Base-by-base conservation (phyloP, 78 protist genomes). In the Speleostelium caveatum region DNA sequence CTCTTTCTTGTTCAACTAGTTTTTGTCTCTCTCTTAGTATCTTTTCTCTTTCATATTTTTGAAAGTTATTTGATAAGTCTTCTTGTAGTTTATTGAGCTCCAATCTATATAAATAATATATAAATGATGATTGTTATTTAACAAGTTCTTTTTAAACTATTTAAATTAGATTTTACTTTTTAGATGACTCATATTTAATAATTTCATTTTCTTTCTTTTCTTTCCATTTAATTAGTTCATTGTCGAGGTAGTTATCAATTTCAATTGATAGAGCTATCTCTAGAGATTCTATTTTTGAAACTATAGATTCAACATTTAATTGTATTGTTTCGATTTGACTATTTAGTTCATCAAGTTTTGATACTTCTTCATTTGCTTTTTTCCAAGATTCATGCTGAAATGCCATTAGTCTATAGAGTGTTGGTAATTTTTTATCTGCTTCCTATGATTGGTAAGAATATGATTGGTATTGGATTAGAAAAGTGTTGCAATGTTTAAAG, bases 11-110 rank as follows among this genome's bases (percentile, higher is more conserved):
- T 17, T 71, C 76, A 3, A 45, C 21, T 10, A 60, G 73, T 35
- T 39, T 58, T 26, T 32, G 32, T 55, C 89, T 28, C 45, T 80
- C 89, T 38, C 39, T 53, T 26, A 68, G 5, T n/a, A 72, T 72
- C 51, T 80, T 80, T 8, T 80, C 89, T 42, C 89, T 45, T 58
- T 80, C 89, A 58, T 55, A 61, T 41, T 45, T 66, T 53, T 80
- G 73, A 65, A 56, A 68, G 21, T 36, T 67, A 24, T 24, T n/a
- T 38, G 77, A 51, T 58, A 80, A 56, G 24, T 80, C 89, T 22
- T 80, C 89, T 58, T 80, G 76, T n/a, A 80, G 66, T 41, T 58
- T 80, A 36, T 53, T 36, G 0, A 80, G 38, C 32, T 80, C 89
- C 2, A 49, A 26, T 74, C 79, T 73, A 28, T 28, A 72, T 28